phyloP scores from a whole-genome alignment of 306 rosid genomes.

The Begonia fuchsioides region DNA sequence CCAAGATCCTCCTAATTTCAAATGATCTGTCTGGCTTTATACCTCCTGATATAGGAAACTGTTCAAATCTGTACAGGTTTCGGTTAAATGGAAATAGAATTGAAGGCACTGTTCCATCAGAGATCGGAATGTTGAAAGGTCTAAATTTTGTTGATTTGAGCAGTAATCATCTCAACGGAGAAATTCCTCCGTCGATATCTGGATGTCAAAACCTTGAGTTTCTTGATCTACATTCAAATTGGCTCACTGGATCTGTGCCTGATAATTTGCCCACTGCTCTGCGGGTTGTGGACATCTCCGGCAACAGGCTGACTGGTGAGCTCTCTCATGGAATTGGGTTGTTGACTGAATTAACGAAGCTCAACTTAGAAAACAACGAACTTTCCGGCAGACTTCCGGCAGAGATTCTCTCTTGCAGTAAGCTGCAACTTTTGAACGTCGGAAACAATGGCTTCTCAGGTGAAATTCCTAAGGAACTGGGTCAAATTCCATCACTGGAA shows the following conservation, averaged over 20 bases:
- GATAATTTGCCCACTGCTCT: slow-evolving; percentile 57
- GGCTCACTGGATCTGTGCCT: slow-evolving; percentile 55
- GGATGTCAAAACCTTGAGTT: slow-evolving; percentile 58
- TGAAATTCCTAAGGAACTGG: slow-evolving; percentile 63
- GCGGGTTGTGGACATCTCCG: slow-evolving; percentile 51
- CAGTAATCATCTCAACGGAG: slow-evolving; percentile 54
- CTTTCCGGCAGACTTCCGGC: slow-evolving; percentile 57
- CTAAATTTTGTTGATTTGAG: slow-evolving; percentile 49
- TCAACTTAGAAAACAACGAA: slow-evolving; percentile 49
- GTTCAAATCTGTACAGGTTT: slow-evolving; percentile 54
- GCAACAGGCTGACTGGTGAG: slow-evolving; percentile 51
- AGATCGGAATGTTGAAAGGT: slow-evolving; percentile 46
- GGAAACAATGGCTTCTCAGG: slow-evolving; percentile 66
- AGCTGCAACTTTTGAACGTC: slow-evolving; percentile 67
- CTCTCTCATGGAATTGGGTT: slow-evolving; percentile 41
- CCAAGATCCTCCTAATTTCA: slow-evolving; percentile 53
- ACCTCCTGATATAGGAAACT: slow-evolving; percentile 66
- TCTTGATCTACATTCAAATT: slow-evolving; percentile 74
- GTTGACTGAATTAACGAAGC: slow-evolving; percentile 57
- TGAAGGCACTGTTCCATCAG: slow-evolving; percentile 57
- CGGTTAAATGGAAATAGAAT: slow-evolving; percentile 49
- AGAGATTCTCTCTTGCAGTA: slow-evolving; percentile 56
- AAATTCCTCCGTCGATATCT: slow-evolving; percentile 49
- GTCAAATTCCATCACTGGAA: slow-evolving; percentile 57
- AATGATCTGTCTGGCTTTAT: slow-evolving; percentile 66